A percentile compares a stretch with the other conserved stretches of the same genome.
Evolutionary conservation across 2,329 filamentous ascomycete species (phyloP).

Genomic region (Neonectria magnoliae): DNA sequence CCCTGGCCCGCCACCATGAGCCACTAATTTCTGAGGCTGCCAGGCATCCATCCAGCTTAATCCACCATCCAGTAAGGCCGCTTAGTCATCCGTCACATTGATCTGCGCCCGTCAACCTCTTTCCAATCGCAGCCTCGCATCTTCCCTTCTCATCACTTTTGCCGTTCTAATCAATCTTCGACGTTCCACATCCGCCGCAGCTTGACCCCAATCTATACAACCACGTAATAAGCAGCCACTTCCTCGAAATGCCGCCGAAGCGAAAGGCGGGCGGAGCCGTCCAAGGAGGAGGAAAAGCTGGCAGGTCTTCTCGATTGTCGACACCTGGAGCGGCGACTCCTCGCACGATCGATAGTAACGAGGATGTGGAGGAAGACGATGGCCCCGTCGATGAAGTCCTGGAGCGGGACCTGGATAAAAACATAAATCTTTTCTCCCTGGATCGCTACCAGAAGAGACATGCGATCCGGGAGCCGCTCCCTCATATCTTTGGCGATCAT

Average conservation of each 20-base stretch:
- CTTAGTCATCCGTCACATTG: slow-evolving; percentile 26
- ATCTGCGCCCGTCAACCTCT: slow-evolving; percentile 13
- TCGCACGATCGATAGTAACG: slow-evolving; percentile 65
- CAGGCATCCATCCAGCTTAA: not conserved
- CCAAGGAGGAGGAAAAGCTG: slow-evolving; percentile 62
- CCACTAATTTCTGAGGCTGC: not conserved
- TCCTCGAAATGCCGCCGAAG: slow-evolving; percentile 71
- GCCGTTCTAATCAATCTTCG: slow-evolving; percentile 2
- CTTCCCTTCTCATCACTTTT: not conserved
- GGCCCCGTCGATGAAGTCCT: slow-evolving; percentile 61
- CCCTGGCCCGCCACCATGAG: slow-evolving; percentile 18
- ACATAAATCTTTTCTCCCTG: slow-evolving; percentile 68
- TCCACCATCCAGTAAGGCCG: not conserved
- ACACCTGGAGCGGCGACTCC: slow-evolving; percentile 71
- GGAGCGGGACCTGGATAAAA: slow-evolving; percentile 65
- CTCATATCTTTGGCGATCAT: slow-evolving; percentile 58
- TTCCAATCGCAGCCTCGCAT: slow-evolving; percentile 17
- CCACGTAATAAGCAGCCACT: slow-evolving; percentile 35
- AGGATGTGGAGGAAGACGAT: slow-evolving; percentile 61
- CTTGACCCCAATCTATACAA: slow-evolving; percentile 17
- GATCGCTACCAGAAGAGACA: slow-evolving; percentile 61
- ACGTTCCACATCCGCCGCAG: slow-evolving; percentile 20
- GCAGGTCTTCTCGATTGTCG: slow-evolving; percentile 65
- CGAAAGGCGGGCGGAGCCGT: slow-evolving; percentile 69
- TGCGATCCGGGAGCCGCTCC: slow-evolving; percentile 55